Evolutionary conservation across 306 rosid species (phyloP).

Genomic region (Begonia peltatifolia): DNA sequence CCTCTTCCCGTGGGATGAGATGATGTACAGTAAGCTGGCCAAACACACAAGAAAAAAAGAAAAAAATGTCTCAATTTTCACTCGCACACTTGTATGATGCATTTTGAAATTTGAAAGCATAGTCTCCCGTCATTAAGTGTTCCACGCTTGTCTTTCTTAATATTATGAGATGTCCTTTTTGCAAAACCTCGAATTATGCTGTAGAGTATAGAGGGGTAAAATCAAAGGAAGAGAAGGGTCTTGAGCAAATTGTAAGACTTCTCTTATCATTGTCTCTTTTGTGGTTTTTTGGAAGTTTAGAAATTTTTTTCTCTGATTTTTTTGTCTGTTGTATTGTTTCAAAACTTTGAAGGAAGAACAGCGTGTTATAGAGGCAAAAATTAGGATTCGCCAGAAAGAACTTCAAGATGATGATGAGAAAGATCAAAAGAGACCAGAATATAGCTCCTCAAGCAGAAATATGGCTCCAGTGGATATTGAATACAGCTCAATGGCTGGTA

Average conservation of each 20-base stretch:
- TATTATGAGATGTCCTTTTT: conserved; percentile 76
- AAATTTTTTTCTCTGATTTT: too few relatives aligned
- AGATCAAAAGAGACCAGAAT: conserved; percentile 64
- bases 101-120: too few relatives aligned
- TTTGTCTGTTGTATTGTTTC: conserved; percentile 1
- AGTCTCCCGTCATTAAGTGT: too few relatives aligned
- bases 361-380: conserved; percentile 96
- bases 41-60: too few relatives aligned
- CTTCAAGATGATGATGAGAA: conserved; percentile 85
- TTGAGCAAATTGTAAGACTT: conserved; percentile 74
- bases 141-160: conserved; percentile 39
- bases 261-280: too few relatives aligned
- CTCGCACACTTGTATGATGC: not conserved
- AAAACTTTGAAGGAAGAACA: conserved; percentile 70
- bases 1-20: too few relatives aligned
- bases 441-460: conserved; percentile 33
- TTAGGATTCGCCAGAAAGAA: conserved; percentile 86
- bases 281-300: too few relatives aligned
- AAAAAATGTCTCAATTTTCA: conserved; percentile 2
- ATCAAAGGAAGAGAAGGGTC: conserved; percentile 89
- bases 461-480: conserved; percentile 34
- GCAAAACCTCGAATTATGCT: conserved; percentile 86
- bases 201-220: conserved; percentile 94
- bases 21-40: too few relatives aligned
- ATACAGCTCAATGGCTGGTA: conserved; percentile 58